Evolutionary conservation across 139 green algal genomes (phyloP), one percentile per base, ranked within the genome.

Genomic region (Spirogloea muscicola): DNA sequence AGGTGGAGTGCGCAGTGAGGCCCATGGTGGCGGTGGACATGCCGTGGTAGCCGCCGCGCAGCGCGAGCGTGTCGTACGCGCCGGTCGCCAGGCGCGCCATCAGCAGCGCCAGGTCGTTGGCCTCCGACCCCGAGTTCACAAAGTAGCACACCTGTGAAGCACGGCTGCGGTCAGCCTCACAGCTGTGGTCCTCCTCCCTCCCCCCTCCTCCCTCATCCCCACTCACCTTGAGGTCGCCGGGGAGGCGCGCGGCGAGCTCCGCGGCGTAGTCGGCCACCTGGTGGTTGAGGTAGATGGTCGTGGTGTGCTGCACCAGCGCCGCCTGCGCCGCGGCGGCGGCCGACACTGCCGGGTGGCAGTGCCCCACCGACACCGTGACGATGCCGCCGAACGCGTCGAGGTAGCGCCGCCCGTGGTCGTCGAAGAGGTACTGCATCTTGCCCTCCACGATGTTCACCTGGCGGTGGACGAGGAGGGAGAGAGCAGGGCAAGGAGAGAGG

Each of bases 361-460:
- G 92, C 0, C 92, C 92, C 34, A 95, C 79, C 58, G 85, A 93
- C 2, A 98, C 94, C 9, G 94, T 98, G 18, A 98, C 94, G 49
- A 98, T 98, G 76, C 94, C 94, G 1, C 89, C 93, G 85, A 98
- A 97, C 0, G 89, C 91, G 65, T 98, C 93, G 21, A 98, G 80
- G 81, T 93, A 98, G 0, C 93, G 83, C 7, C 88, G 75, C 0
- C 93, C 93, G 10, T 51, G 89, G 72, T 98, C 93, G 68, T 98
- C 93, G 65, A 87, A 98, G 37, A 98, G 77, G 80, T 98, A 97
- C 83, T 98, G 93, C 93, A 96, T 95, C 61, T 92, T 91, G 60
- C 93, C 93, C 58, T 98, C 91, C 37, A 90, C 86, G 2, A 97
- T 94, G 88, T 97, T 96, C 0, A 98, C 21, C 73, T 81, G 63